Percentiles rank a stretch among this genome's conserved stretches.
Evolutionary conservation across 78 protist genomes (phyloP).

Genomic region (Guillardia theta): DNA sequence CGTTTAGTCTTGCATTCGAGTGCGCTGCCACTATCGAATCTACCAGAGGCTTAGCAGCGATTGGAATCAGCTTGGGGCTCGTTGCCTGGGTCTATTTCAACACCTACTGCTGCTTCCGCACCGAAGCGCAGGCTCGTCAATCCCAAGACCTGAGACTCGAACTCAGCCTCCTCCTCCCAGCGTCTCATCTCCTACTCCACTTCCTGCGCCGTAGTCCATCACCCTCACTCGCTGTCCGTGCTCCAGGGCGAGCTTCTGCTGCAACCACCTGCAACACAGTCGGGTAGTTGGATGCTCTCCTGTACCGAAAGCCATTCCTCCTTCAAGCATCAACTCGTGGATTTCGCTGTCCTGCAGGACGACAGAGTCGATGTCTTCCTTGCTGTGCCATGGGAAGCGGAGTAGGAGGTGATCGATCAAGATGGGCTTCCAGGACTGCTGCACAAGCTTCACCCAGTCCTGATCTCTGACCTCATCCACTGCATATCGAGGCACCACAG

Average conservation of each 20-base stretch:
- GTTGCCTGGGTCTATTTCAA: background rate
- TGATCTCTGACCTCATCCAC: background rate
- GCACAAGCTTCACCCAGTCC: conserved; percentile 9
- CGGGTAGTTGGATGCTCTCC: background rate
- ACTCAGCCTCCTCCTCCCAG: background rate
- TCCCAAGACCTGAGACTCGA: background rate
- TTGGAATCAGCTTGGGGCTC: background rate
- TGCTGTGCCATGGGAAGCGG: conserved; percentile 26
- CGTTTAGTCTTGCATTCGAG: background rate
- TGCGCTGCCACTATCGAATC: background rate
- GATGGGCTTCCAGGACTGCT: background rate
- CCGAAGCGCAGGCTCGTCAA: background rate
- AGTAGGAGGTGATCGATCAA: background rate
- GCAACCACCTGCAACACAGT: too few relatives aligned
- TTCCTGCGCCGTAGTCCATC: conserved; percentile 28
- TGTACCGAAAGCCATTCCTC: conserved; percentile 19
- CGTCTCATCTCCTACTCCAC: background rate
- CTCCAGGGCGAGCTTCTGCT: too few relatives aligned
- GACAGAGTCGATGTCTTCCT: background rate
- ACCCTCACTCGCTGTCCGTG: too few relatives aligned
- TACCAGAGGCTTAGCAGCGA: background rate
- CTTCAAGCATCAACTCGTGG: background rate
- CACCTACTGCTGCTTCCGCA: conserved; percentile 1
- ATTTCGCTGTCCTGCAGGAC: background rate
- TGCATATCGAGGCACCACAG: background rate